Percentiles rank a stretch among this genome's conserved stretches.
Evolutionary conservation across 1,139 yeast genomes (phyloP).

Genomic region (Meyerozyma elateridarum): DNA sequence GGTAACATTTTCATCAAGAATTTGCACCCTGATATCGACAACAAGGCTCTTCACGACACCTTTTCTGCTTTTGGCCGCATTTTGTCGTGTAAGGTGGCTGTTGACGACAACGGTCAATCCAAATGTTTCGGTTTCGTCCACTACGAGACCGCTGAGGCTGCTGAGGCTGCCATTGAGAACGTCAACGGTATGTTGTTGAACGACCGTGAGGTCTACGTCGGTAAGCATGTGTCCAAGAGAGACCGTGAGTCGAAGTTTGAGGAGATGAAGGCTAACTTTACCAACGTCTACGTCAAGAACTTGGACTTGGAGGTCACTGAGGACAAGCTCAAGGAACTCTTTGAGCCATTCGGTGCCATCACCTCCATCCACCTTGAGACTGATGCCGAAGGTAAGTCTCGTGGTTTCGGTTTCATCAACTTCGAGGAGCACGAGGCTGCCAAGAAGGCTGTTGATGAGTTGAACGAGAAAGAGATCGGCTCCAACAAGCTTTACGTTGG

Average conservation of each 20-base stretch:
- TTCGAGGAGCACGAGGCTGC: constrained; percentile 86
- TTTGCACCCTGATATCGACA: constrained; percentile 97
- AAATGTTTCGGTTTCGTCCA: constrained; percentile 98
- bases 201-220: constrained; percentile 95
- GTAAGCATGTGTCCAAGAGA: constrained; percentile 87
- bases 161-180: constrained; percentile 92
- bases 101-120: constrained; percentile 87
- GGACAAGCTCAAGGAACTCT: constrained; percentile 70
- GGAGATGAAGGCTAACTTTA: constrained; percentile 88
- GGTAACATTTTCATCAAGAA: constrained; percentile 98
- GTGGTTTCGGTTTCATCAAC: constrained; percentile 96
- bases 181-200: constrained; percentile 98
- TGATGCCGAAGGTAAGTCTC: constrained; percentile 85
- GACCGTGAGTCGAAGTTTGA: constrained; percentile 95
- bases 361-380: constrained; percentile 81
- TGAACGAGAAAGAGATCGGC: constrained; percentile 81
- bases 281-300: constrained; percentile 94
- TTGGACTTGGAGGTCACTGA: constrained; percentile 67
- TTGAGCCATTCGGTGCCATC: constrained; percentile 70
- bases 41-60: constrained; percentile 97
- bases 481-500: constrained; percentile 92
- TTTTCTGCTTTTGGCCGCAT: constrained; percentile 96
- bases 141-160: constrained; percentile 90
- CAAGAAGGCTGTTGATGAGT: constrained; percentile 83
- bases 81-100: constrained; percentile 95